A percentile compares a stretch with the other conserved stretches of the same genome.
Conservation (phyloP, 495 filamentous ascomycete species). For the Recurvomyces mirabilis region DNA sequence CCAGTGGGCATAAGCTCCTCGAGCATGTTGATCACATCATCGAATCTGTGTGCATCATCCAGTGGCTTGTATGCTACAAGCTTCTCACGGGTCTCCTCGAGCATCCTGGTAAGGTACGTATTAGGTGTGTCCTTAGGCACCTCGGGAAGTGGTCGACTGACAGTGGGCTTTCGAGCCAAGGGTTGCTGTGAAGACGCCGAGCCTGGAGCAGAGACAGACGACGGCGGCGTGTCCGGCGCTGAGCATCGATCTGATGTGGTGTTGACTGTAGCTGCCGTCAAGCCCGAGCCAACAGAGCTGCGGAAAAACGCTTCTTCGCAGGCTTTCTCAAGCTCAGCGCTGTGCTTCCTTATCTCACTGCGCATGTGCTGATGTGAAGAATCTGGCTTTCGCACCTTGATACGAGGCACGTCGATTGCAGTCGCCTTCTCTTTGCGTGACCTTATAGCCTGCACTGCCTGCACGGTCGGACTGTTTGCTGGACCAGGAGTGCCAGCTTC, state of each 20-base stretch:
- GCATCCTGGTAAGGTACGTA: constrained; percentile 39
- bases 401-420: constrained; percentile 9
- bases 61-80: constrained; percentile 38
- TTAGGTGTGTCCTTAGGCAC: constrained; percentile 33
- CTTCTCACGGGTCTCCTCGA: constrained; percentile 47
- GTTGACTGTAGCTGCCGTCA: constrained; percentile 21
- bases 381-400: constrained; percentile 33
- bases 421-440: constrained; percentile 24
- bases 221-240: constrained; percentile 32
- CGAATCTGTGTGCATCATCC: constrained; percentile 34
- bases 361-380: constrained; percentile 42
- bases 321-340: constrained; percentile 53
- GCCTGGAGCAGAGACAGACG: constrained; percentile 12
- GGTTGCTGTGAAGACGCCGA: constrained; percentile 4
- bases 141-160: constrained; percentile 28
- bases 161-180: constrained; percentile 4
- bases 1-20: constrained; percentile 18
- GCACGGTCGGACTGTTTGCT: constrained; percentile 20
- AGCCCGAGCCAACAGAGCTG: constrained; percentile 44
- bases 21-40: constrained; percentile 41
- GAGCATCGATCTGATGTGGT: constrained; percentile 31
- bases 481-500: constrained; percentile 4
- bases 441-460: constrained; percentile 10
- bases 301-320: constrained; percentile 77
- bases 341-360: constrained; percentile 54